Evolutionary conservation across 805 yeast species (phyloP).

Genomic region (Teunomyces panamensis): DNA sequence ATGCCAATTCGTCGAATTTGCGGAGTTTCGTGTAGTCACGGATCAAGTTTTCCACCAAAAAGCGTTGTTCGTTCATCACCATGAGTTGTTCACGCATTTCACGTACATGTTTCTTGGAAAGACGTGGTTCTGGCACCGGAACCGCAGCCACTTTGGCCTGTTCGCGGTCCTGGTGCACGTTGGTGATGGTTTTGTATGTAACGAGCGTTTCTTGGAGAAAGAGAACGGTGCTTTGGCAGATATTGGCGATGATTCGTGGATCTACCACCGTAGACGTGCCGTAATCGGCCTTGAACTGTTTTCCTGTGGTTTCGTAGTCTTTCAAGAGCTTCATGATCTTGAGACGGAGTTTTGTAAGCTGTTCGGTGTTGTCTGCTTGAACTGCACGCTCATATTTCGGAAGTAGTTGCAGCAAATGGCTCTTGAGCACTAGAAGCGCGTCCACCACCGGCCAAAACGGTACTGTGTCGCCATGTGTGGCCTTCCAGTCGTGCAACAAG

Average conservation of each 20-base stretch:
- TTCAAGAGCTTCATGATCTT: slow-evolving; percentile 23
- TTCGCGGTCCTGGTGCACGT: slow-evolving; percentile 32
- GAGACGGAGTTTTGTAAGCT: slow-evolving; percentile 18
- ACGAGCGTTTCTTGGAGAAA: slow-evolving; percentile 69
- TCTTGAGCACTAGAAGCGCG: slow-evolving; percentile 19
- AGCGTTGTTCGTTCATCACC: slow-evolving; percentile 84
- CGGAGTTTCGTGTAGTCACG: slow-evolving; percentile 61
- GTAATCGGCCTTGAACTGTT: slow-evolving; percentile 20
- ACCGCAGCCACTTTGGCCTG: slow-evolving; percentile 15
- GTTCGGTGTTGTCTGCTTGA: slow-evolving; percentile 12
- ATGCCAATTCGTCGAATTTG: slow-evolving; percentile 70
- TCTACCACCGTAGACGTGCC: slow-evolving; percentile 11
- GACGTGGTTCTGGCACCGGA: slow-evolving; percentile 7
- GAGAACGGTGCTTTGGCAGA: slow-evolving; percentile 53
- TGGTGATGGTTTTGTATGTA: slow-evolving; percentile 60
- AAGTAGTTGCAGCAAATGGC: slow-evolving; percentile 19
- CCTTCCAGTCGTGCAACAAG: slow-evolving; percentile 50
- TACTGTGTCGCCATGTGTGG: slow-evolving; percentile 4
- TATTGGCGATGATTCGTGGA: slow-evolving; percentile 42
- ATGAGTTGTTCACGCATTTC: slow-evolving; percentile 68
- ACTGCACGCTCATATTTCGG: slow-evolving; percentile 19
- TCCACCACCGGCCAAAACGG: slow-evolving; percentile 19
- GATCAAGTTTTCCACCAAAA: slow-evolving; percentile 64
- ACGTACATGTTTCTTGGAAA: slow-evolving; percentile 54
- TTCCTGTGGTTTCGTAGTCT: slow-evolving; percentile 28